Percentiles rank a stretch among this genome's conserved stretches.
Evolutionary conservation across 1,284 basidiomycete species (phyloP).

Genomic region (Afroboletus lepidellus): DNA sequence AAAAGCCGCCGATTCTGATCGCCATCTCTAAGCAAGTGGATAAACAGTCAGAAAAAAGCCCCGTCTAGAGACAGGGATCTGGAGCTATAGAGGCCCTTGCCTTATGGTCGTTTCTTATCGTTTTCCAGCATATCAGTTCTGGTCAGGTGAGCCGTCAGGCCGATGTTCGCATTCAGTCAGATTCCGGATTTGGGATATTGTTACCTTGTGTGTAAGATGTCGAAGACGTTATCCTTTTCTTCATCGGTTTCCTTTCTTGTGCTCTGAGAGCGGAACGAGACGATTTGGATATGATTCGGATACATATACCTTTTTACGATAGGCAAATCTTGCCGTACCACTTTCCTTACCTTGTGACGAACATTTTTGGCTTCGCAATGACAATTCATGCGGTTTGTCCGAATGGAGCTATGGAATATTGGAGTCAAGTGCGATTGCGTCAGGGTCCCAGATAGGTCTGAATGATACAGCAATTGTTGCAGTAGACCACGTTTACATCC

Average conservation of each 20-base stretch:
- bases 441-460: no score
- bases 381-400: not conserved
- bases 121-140: not conserved
- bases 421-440: no score
- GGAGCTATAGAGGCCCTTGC: not conserved
- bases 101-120: not conserved
- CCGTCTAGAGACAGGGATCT: constrained; percentile 1
- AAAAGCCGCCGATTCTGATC: constrained; percentile 21
- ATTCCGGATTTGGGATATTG: not conserved
- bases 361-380: not conserved
- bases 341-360: constrained; percentile 3
- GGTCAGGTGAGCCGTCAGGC: not conserved
- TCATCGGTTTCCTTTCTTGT: not conserved
- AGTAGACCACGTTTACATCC: no score
- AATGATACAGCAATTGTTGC: no score
- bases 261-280: not conserved
- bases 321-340: not conserved
- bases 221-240: not conserved
- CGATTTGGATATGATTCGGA: not conserved
- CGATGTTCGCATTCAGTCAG: not conserved
- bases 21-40: constrained; percentile 17
- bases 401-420: no score
- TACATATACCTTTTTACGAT: not conserved
- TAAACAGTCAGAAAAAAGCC: constrained; percentile 11
- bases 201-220: not conserved